Percentiles rank a stretch among this genome's conserved stretches.
These are phyloP conservation scores for Myriosclerotinia scirpicola DNA, from an alignment of 2,329 filamentous ascomycete species.

Conservation along the genomic window DNA sequence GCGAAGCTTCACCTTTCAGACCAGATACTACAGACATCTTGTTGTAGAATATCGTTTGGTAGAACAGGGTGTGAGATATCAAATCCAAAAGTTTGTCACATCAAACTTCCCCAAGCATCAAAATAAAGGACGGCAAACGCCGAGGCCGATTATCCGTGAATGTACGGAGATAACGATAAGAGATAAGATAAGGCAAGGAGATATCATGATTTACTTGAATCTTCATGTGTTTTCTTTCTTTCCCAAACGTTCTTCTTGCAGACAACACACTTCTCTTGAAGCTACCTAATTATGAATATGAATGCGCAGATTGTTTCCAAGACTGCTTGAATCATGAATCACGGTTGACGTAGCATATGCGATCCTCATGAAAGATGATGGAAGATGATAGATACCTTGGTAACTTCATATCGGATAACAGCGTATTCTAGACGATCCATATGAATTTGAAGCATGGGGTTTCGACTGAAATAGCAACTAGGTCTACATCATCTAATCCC, in stretches of 20 bases:
- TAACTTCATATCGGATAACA: not conserved
- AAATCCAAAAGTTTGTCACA: slow-evolving; percentile 17
- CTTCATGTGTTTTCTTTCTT: not conserved
- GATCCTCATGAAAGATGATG: not conserved
- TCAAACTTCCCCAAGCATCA: slow-evolving; percentile 18
- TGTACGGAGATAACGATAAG: slow-evolving; percentile 3
- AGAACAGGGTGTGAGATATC: slow-evolving; percentile 1
- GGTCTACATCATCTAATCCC: slow-evolving; percentile 5
- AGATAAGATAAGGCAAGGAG: not conserved
- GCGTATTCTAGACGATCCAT: not conserved
- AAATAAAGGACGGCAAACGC: slow-evolving; percentile 18
- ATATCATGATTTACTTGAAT: not conserved
- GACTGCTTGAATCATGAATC: not conserved
- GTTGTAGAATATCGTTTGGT: slow-evolving; percentile 8
- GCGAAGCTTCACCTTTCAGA: slow-evolving; percentile 36
- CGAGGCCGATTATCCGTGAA: slow-evolving; percentile 8
- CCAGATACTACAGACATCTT: slow-evolving; percentile 37
- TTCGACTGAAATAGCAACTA: not conserved
- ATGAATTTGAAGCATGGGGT: not conserved
- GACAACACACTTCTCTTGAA: not conserved
- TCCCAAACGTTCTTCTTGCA: not conserved
- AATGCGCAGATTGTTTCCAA: not conserved
- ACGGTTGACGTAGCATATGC: not conserved
- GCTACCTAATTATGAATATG: not conserved
- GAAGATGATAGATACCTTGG: not conserved